A percentile compares a stretch with the other conserved stretches of the same genome.
Conservation (phyloP, 306 rosid genomes). For the Casuarina equisetifolia region DNA sequence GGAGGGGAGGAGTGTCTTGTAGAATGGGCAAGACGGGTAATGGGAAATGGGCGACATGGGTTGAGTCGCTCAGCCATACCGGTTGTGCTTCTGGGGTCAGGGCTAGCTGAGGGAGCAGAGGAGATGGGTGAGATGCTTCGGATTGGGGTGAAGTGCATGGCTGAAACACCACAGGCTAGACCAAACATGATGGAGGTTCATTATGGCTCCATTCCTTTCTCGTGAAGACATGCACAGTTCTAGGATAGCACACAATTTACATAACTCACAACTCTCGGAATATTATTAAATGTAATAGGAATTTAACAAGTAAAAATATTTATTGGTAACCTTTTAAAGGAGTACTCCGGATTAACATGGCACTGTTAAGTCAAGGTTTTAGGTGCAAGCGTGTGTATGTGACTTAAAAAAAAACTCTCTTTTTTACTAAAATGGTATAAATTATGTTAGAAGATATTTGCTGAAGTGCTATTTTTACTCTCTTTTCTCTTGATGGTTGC, state of each 20-base stretch:
- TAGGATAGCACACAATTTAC: constrained; percentile 26
- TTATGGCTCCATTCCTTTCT: too few relatives aligned
- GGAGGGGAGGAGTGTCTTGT: constrained; percentile 94
- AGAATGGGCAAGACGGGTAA: constrained; percentile 79
- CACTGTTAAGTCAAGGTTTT: too few relatives aligned
- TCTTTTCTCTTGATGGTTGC: too few relatives aligned
- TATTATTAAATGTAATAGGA: too few relatives aligned
- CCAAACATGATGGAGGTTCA: constrained; percentile 91
- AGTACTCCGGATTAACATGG: too few relatives aligned
- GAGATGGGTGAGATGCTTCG: constrained; percentile 75
- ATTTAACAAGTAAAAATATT: too few relatives aligned
- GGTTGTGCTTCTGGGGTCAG: constrained; percentile 55
- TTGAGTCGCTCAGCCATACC: constrained; percentile 45
- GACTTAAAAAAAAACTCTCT: too few relatives aligned
- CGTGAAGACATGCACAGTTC: constrained; percentile 24
- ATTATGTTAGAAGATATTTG: too few relatives aligned
- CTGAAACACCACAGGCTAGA: constrained; percentile 65
- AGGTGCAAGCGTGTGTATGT: too few relatives aligned
- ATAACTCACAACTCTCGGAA: constrained; percentile 11
- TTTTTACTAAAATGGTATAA: too few relatives aligned
- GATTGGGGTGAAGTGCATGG: constrained; percentile 76
- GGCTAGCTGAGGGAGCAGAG: constrained; percentile 63
- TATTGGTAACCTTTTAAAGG: too few relatives aligned
- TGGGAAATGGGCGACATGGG: constrained; percentile 52
- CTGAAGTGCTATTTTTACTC: too few relatives aligned